These are phyloP conservation scores for Pulveroboletus sp. DNA, from an alignment of 768 basidiomycete species.

Conservation along the genomic window DNA sequence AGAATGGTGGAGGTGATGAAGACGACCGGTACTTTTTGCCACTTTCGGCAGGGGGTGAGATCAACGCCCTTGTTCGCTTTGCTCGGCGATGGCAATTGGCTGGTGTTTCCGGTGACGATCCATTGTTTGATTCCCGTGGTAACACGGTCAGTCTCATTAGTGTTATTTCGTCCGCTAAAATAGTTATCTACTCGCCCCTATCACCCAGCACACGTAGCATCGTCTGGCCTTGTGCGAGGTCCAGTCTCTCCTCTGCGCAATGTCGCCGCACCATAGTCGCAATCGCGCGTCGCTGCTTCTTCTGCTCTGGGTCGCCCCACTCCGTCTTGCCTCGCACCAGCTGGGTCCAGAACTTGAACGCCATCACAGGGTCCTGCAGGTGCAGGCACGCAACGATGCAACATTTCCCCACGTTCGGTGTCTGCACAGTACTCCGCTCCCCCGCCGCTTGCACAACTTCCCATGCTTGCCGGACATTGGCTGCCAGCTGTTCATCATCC, in stretches of 20 bases:
- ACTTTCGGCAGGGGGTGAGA: constrained; percentile 56
- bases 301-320: constrained; percentile 48
- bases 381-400: constrained; percentile 50
- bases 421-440: constrained; percentile 34
- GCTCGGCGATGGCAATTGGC: neutral
- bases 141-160: neutral
- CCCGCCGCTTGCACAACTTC: constrained; percentile 38
- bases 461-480: constrained; percentile 41
- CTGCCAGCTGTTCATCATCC: constrained; percentile 24
- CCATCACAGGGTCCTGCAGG: constrained; percentile 46
- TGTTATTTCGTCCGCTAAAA: neutral
- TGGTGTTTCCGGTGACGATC: too few relatives aligned
- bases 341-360: constrained; percentile 56
- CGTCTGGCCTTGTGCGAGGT: constrained; percentile 5
- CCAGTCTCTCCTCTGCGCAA: constrained; percentile 26
- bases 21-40: constrained; percentile 69
- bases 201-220: constrained; percentile 23
- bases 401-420: constrained; percentile 48
- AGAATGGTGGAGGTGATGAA: neutral
- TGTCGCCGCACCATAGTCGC: constrained; percentile 32
- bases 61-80: too few relatives aligned
- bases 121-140: too few relatives aligned
- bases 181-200: constrained; percentile 9
- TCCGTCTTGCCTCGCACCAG: constrained; percentile 43
- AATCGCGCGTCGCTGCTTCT: constrained; percentile 40